Evolutionary conservation across 495 filamentous ascomycete species (phyloP), one percentile per base, ranked within the genome.

Genomic region (Podospora appendiculata): DNA sequence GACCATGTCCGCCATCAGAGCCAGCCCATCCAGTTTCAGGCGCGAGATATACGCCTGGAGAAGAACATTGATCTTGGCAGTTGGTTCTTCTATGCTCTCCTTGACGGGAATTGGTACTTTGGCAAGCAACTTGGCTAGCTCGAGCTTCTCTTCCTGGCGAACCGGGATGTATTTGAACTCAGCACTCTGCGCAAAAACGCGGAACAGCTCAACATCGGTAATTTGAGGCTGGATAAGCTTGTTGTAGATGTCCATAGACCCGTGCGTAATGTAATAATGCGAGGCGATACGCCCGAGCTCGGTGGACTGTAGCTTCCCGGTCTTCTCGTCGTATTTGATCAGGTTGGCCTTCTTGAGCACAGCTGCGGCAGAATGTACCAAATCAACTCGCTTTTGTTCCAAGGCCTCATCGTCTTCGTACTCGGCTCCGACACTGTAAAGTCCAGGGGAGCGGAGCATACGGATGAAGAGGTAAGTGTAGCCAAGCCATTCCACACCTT

Each of bases 101-200:
- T 99, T 99, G 53, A 99, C 90, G 13, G 93, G 93, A 44, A 99
- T 86, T 2, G 93, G 93, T 7, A 99, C 91, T 55, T 88, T 82
- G 6, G 84, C 82, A 13, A 97, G 77, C 43, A 99, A 78, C 63
- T 97, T 96, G 11, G 89, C 88, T 14, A 99, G 76, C 73, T 99
- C 93, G 41, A 97, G 74, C 69, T 96, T 96, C 71, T 99, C 93
- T 61, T 99, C 93, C 58, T 96, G 90, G 8, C 93, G 86, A 41
- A 99, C 91, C 0, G 93, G 93, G 47, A 99, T 97, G 64, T 96
- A 99, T 68, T 96, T 97, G 76, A 99, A 99, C 69, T 99, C 93
- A 49, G 93, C 90, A 61, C 93, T 97, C 13, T 97, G 80, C 13
- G 93, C 87, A 62, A 99, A 99, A n/a, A 97, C 83, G 9, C 93